These are phyloP conservation scores for Saturnispora mendoncae DNA, from an alignment of 805 yeast species.

Conservation along the genomic window DNA sequence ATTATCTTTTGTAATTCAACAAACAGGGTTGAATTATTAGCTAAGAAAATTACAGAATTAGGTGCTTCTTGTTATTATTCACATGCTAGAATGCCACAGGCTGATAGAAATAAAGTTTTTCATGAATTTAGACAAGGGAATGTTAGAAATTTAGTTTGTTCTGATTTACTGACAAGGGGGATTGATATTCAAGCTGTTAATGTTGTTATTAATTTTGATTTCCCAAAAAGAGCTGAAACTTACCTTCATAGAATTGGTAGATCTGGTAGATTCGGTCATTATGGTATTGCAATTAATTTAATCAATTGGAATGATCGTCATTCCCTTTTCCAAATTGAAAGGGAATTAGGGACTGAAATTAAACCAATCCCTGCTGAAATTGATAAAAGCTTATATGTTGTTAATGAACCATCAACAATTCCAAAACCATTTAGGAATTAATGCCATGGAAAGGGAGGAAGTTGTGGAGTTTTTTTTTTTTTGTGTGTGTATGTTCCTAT, in stretches of 20 bases:
- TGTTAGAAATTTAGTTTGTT: constrained; percentile 93
- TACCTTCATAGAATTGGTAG: constrained; percentile 98
- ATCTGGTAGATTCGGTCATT: constrained; percentile 97
- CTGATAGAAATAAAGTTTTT: constrained; percentile 94
- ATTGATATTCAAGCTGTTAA: constrained; percentile 98
- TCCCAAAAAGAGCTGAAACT: constrained; percentile 97
- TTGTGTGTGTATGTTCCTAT: no score
- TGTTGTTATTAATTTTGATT: constrained; percentile 95
- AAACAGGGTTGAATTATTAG: constrained; percentile 88
- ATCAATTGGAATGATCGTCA: constrained; percentile 96
- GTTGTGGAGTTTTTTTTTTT: no score
- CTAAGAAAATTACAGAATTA: constrained; percentile 90
- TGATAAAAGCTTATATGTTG: constrained; percentile 83
- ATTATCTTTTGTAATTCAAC: constrained; percentile 97
- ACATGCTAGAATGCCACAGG: constrained; percentile 96
- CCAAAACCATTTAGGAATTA: constrained; percentile 74
- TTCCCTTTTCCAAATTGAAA: constrained; percentile 88
- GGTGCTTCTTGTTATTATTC: constrained; percentile 96
- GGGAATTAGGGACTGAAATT: constrained; percentile 94
- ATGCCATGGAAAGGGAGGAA: no score
- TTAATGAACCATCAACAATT: constrained; percentile 61
- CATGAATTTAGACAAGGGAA: constrained; percentile 98
- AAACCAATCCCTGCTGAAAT: constrained; percentile 93
- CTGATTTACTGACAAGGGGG: constrained; percentile 95
- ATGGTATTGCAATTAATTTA: constrained; percentile 93